Evolutionary conservation across 2,329 filamentous ascomycete genomes (phyloP), one percentile per base, ranked within the genome.

Genomic region (Alternaria sp.): DNA sequence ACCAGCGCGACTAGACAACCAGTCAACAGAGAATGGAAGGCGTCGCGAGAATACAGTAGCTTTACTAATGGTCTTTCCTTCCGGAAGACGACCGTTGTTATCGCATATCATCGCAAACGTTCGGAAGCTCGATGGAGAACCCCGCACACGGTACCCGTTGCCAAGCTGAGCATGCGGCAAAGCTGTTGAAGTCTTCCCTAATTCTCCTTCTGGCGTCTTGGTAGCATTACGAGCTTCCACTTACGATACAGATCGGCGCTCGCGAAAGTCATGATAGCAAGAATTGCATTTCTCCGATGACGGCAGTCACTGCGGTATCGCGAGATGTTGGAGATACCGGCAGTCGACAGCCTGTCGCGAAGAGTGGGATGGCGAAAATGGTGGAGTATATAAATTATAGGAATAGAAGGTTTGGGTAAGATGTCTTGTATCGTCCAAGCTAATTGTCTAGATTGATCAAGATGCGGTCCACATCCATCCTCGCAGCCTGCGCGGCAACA

Each of bases 171-270:
- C 32, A 21, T 59, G 49, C 55, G 47, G 52, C 21, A 61, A 47
- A 44, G 36, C 45, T 50, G 50, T 30, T 46, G 51, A 55, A 54
- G 19, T 36, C 54, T 52, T 55, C 53, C 36, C 55, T 21, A 26
- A 45, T 25, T 51, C 59, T 45, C 21, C 45, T 40, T 58, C 54
- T 67, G 58, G 62, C 62, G 65, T 47, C 65, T 67, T 67, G 65
- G 65, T 65, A 46, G 43, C 65, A 63, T 43, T 67, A 56, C 57
- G 59, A 71, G 69, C 69, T 71, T 68, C 67, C 67, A 40, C 4
- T 63, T 71, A 40, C 32, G 66, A 70, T 50, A 12, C 26, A 58
- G 62, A 64, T 70, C 40, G 59, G 58, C 63, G 51, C 15, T 15
- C 25, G 23, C 44, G 32, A 61, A 60, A 57, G 63, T 56, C 36